These are phyloP conservation scores for Phytophthora sansomeana DNA, from an alignment of 352 stramenopile species.

Conservation along the genomic window DNA sequence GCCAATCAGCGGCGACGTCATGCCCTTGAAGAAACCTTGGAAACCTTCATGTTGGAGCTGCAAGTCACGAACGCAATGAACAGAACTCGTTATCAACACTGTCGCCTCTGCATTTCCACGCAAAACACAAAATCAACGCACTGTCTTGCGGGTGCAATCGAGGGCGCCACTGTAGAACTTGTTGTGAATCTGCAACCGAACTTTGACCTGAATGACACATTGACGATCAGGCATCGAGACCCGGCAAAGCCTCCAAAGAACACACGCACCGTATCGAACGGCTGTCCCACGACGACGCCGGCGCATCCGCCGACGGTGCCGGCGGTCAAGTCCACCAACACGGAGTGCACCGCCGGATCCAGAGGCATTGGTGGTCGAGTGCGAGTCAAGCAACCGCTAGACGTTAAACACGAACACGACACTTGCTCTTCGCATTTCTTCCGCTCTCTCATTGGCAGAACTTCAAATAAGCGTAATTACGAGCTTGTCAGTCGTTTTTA, in stretches of 20 bases:
- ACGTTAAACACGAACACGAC: background rate
- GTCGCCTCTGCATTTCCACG: background rate
- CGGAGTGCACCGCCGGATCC: constrained; percentile 42
- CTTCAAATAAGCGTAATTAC: constrained; percentile 26
- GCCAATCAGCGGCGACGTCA: constrained; percentile 82
- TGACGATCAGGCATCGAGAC: background rate
- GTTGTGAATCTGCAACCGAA: constrained; percentile 65
- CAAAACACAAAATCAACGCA: constrained; percentile 16
- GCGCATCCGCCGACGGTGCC: constrained; percentile 59
- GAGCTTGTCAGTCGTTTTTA: constrained; percentile 10
- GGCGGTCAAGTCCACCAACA: constrained; percentile 54
- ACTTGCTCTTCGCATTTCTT: background rate
- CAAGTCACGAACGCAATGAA: constrained; percentile 2
- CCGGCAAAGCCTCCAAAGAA: background rate
- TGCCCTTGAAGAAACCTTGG: constrained; percentile 87
- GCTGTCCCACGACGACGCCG: constrained; percentile 66
- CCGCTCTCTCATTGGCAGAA: constrained; percentile 17
- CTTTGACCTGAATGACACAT: constrained; percentile 57
- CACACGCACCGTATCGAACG: constrained; percentile 62
- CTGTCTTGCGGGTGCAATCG: constrained; percentile 56
- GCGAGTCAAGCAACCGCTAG: constrained; percentile 25
- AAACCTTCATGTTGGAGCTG: constrained; percentile 72
- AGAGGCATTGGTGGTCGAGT: constrained; percentile 31
- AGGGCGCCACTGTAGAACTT: constrained; percentile 62
- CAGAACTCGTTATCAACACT: constrained; percentile 4